Evolutionary conservation across 352 stramenopile species (phyloP).

Genomic region (Pythium guiyangense): DNA sequence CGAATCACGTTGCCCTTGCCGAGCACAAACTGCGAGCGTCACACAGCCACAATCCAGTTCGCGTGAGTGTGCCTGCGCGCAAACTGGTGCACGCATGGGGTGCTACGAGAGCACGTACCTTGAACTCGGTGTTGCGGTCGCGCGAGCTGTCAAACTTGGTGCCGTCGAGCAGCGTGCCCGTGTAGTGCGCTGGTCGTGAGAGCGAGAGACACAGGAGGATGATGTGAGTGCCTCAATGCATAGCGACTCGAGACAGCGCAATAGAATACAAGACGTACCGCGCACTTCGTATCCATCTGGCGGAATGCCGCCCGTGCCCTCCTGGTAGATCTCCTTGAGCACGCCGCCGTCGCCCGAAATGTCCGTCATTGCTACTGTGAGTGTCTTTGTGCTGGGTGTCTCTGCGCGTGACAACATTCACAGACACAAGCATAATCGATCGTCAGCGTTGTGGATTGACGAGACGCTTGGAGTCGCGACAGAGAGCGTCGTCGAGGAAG

Average conservation of each 20-base stretch:
- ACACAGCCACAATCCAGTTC: not conserved
- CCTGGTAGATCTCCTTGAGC: conserved; percentile 89
- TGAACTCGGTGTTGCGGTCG: conserved; percentile 84
- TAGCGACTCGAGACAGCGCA: not conserved
- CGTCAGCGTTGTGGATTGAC: too few species aligned
- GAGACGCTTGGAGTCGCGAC: too few species aligned
- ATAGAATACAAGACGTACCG: conserved; percentile 15
- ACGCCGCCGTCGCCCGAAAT: conserved; percentile 88
- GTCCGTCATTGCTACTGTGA: conserved; percentile 43
- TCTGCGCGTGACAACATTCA: too few species aligned
- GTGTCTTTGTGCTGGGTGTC: not conserved
- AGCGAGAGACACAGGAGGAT: not conserved
- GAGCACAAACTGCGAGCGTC: conserved; percentile 56
- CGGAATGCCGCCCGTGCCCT: conserved; percentile 82
- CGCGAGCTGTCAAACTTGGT: conserved; percentile 94
- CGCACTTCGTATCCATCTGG: conserved; percentile 78
- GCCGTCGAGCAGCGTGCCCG: conserved; percentile 92
- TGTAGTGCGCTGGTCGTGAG: conserved; percentile 88
- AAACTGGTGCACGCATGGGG: not conserved
- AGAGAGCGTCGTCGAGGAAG: too few species aligned
- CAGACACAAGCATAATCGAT: not conserved
- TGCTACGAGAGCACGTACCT: conserved; percentile 22
- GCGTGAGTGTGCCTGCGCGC: not conserved
- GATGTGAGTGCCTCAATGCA: not conserved
- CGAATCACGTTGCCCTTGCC: conserved; percentile 89